These are phyloP conservation scores for Puccinia horiana DNA, from an alignment of 1,284 basidiomycete genomes.

Conservation along the genomic window DNA sequence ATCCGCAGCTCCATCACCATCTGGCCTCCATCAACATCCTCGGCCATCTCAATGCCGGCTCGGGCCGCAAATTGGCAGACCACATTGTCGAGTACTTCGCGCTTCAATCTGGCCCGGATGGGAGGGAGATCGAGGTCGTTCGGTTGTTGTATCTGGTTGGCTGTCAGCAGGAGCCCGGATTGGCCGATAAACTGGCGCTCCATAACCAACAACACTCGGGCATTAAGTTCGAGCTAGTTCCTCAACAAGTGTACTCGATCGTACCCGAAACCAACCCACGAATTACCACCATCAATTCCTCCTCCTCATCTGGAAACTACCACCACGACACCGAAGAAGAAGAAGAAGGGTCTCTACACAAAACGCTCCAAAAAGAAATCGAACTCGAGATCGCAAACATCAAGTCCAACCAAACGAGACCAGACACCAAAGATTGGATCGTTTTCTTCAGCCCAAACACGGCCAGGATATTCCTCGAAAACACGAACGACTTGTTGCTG, in stretches of 20 bases:
- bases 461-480: neutral
- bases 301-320: neutral
- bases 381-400: too few relatives aligned
- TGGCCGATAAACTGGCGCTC: neutral
- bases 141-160: neutral
- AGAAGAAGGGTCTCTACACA: too few relatives aligned
- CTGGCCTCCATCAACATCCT: neutral
- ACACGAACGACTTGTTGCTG: neutral
- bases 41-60: neutral
- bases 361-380: too few relatives aligned
- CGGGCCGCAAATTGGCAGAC: neutral
- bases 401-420: too few relatives aligned
- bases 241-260: neutral
- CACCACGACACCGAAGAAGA: neutral
- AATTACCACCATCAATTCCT: neutral
- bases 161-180: neutral
- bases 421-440: neutral
- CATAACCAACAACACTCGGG: neutral
- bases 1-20: neutral
- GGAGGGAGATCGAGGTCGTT: neutral
- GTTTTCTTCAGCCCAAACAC: slow-evolving; percentile 21
- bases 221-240: neutral
- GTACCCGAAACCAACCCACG: neutral
- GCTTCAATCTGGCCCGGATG: neutral
- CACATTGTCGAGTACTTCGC: neutral